Evolutionary conservation across 352 stramenopile genomes (phyloP).

Genomic region (Phytophthora hybrid): DNA sequence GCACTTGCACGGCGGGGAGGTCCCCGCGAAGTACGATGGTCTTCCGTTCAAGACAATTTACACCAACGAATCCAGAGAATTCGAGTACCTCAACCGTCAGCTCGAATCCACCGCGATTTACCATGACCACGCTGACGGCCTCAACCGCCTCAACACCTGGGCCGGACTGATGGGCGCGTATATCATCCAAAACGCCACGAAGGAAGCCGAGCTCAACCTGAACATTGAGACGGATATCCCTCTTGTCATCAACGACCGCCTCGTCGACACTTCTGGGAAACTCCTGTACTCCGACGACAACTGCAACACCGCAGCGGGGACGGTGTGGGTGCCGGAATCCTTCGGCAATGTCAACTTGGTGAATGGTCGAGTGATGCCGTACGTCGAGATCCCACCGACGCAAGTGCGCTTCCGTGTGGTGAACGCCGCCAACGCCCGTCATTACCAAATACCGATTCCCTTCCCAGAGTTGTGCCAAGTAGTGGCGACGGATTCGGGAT

Average conservation of each 20-base stretch:
- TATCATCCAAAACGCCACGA: conserved; percentile 49
- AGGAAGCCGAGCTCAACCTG: conserved; percentile 49
- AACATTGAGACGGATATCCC: conserved; percentile 56
- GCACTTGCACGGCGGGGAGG: conserved; percentile 55
- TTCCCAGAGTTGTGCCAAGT: conserved; percentile 61
- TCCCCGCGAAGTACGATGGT: conserved; percentile 53
- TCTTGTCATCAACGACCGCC: conserved; percentile 44
- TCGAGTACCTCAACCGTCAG: conserved; percentile 60
- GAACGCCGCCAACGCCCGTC: conserved; percentile 67
- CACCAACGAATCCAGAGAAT: conserved; percentile 47
- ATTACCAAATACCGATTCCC: conserved; percentile 74
- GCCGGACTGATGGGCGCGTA: conserved; percentile 53
- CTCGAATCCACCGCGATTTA: conserved; percentile 52
- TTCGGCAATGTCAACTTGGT: conserved; percentile 56
- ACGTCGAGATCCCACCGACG: conserved; percentile 58
- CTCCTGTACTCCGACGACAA: conserved; percentile 52
- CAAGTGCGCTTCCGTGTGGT: conserved; percentile 68
- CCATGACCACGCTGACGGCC: conserved; percentile 59
- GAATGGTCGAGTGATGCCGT: conserved; percentile 66
- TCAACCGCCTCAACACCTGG: conserved; percentile 61
- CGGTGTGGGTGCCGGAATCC: conserved; percentile 56
- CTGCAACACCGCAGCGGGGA: conserved; percentile 34
- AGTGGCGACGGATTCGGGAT: conserved; percentile 67
- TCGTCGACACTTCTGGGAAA: conserved; percentile 45
- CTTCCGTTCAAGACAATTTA: conserved; percentile 55